These are phyloP conservation scores for Rhizodiscina lignyota DNA, from an alignment of 495 filamentous ascomycete genomes.

Conservation along the genomic window DNA sequence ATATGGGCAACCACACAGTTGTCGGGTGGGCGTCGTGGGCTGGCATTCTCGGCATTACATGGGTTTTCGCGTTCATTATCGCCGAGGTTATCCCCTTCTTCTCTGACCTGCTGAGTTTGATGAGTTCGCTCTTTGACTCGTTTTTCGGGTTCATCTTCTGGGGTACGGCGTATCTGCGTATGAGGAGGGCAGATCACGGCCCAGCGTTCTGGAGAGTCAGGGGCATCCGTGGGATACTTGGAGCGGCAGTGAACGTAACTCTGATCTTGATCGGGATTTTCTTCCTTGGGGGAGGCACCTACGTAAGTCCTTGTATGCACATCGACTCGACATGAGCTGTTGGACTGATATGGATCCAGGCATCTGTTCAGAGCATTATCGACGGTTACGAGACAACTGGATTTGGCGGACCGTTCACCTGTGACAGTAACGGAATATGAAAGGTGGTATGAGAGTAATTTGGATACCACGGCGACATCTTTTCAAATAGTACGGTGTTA, in stretches of 20 bases:
- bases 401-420: conserved; percentile 24
- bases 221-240: conserved; percentile 42
- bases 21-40: conserved; percentile 66
- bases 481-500: too few relatives aligned
- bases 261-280: conserved; percentile 58
- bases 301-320: conserved; percentile 39
- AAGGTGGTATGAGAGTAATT: too few relatives aligned
- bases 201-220: conserved; percentile 39
- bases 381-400: conserved; percentile 16
- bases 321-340: not conserved
- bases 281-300: conserved; percentile 64
- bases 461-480: too few relatives aligned
- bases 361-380: conserved; percentile 22
- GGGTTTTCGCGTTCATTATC: conserved; percentile 67
- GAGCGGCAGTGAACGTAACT: conserved; percentile 45
- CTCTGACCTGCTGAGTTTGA: conserved; percentile 61
- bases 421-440: conserved; percentile 16
- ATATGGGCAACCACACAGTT: conserved; percentile 64
- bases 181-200: conserved; percentile 55
- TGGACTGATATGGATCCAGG: conserved; percentile 5
- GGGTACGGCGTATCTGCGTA: conserved; percentile 73
- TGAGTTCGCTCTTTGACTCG: conserved; percentile 81
- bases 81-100: conserved; percentile 88
- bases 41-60: conserved; percentile 54
- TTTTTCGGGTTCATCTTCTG: conserved; percentile 95